These are phyloP conservation scores for Syzygium aqueum DNA, from an alignment of 345 rosid genomes.

Conservation along the genomic window DNA sequence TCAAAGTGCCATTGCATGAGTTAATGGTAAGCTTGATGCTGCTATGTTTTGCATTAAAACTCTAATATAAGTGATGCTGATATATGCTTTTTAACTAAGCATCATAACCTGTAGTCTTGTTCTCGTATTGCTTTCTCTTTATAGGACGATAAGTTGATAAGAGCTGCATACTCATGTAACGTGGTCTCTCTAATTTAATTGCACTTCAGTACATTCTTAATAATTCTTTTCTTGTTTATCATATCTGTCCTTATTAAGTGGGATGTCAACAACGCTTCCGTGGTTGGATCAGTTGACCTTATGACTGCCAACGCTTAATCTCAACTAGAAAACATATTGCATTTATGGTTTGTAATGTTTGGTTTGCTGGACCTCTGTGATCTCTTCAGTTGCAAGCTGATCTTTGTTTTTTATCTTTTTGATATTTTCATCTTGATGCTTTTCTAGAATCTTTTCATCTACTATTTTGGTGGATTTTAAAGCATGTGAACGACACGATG, in stretches of 20 bases:
- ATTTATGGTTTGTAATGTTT: background rate
- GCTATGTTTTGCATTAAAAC: background rate
- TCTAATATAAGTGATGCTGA: background rate
- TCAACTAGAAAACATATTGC: background rate
- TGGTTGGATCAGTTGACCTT: background rate
- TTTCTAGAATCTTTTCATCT: background rate
- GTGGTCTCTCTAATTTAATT: background rate
- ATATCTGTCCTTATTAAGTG: background rate
- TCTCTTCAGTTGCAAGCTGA: background rate
- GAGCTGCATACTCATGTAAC: background rate
- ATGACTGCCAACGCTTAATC: background rate
- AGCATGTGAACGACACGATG: background rate
- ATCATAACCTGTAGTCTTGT: background rate
- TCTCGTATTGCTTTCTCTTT: background rate
- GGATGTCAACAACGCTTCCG: background rate
- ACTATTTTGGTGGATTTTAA: background rate
- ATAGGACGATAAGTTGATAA: background rate
- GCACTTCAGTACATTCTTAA: background rate
- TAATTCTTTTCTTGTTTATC: background rate
- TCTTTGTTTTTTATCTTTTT: background rate
- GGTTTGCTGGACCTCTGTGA: background rate
- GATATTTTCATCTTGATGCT: background rate
- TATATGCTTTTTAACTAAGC: background rate
- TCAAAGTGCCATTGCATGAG: conserved; percentile 76
- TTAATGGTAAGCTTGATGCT: conserved; percentile 52